Conservation (phyloP, 2,329 filamentous ascomycete species). For the Fusarium paranaense region DNA sequence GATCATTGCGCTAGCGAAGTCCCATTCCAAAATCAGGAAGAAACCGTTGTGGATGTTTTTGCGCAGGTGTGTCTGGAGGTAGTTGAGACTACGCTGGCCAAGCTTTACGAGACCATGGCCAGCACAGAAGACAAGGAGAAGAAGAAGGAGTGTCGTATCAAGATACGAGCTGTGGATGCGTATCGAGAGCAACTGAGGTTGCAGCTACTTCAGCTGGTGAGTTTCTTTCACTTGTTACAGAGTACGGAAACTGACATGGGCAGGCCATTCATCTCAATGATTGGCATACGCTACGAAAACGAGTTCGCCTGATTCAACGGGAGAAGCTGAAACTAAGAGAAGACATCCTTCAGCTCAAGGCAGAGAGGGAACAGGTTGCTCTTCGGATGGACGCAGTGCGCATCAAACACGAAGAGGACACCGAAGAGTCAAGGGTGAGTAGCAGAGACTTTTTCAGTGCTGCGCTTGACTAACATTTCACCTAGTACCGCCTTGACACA, state of each 20-base stretch:
- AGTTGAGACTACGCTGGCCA: conserved; percentile 61
- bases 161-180: conserved; percentile 67
- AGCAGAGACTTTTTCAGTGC: fast-evolving
- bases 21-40: conserved; percentile 66
- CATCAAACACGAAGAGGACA: conserved; percentile 67
- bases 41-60: conserved; percentile 73
- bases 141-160: conserved; percentile 66
- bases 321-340: conserved; percentile 68
- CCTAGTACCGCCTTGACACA: conserved; percentile 61
- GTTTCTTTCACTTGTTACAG: conserved; percentile 35
- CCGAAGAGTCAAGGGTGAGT: conserved; percentile 63
- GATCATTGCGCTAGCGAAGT: conserved; percentile 62
- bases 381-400: conserved; percentile 73
- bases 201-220: conserved; percentile 69
- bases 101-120: conserved; percentile 56
- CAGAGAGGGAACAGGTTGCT: conserved; percentile 71
- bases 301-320: conserved; percentile 67
- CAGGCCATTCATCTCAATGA: conserved; percentile 71
- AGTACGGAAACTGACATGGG: conserved; percentile 14
- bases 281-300: conserved; percentile 67
- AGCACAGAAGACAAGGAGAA: conserved; percentile 57
- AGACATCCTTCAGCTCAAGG: conserved; percentile 69
- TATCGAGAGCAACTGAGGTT: conserved; percentile 69
- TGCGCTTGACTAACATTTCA: conserved; percentile 5
- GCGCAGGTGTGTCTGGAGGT: conserved; percentile 72